Base-by-base conservation (phyloP, 75 land plant genomes). In the Chamaecyparis obtusa region DNA sequence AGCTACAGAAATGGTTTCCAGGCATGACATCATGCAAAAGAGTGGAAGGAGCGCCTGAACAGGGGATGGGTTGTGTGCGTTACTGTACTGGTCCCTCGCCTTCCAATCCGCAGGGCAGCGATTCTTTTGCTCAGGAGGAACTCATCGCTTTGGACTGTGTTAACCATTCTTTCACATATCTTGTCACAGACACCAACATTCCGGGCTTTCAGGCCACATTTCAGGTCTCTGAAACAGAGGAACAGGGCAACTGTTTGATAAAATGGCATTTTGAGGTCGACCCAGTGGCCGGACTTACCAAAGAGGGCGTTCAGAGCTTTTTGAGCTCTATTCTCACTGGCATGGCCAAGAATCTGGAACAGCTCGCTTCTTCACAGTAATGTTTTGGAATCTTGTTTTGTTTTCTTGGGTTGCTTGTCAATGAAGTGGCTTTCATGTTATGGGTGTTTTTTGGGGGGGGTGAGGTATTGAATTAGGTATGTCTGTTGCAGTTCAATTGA, bases 1-100 rank as follows among this genome's bases (percentile, higher is more conserved):
- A 81, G 49, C 15, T 92, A 5, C 84, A 88, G 87, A 87, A 86
- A 87, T 91, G 90, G 92, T 36, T 88, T 60, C 93, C 94, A 6
- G 5, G 37, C 24, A 2, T 95, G 1, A 51, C 71, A 41, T 36
- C 80, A 9, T 90, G 92, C 71, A 64, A 78, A 44, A 27, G 27
- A 43, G 89, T 91, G 56, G 92, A 88, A 1, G 94, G 94, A 46
- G 76, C 44, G 21, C 64, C 64, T 0, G 17, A 83, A 17, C 82
- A 85, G 33, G 41, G 86, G 44, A 86, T 85, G 30, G 94, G 94
- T 37, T 84, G 88, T 84, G 46, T 92, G 49, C 55, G 94, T 41
- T 87, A 86, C 87, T 90, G 91, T 81, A 86, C 55, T 3, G 89
- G 87, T 30, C 64, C 76, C 1, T 79, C 83, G 6, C 64, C 64